These are phyloP conservation scores for Trichophyton benhamiae DNA, from an alignment of 2,329 filamentous ascomycete genomes.

Conservation along the genomic window DNA sequence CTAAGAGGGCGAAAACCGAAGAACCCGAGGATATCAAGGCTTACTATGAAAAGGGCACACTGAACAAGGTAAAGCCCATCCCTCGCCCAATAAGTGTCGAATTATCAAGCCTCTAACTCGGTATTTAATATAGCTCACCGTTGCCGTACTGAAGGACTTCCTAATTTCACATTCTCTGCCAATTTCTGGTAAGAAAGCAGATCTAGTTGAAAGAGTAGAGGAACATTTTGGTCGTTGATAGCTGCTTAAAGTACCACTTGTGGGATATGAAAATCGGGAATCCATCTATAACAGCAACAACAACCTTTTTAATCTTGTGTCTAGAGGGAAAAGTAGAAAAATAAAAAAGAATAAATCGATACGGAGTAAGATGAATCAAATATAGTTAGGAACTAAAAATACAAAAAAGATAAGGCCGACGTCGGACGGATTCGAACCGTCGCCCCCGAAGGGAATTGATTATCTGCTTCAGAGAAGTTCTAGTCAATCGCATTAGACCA, in stretches of 20 bases:
- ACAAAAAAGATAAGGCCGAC: neutral
- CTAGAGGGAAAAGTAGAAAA: too few relatives aligned
- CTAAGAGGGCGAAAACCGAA: constrained; percentile 38
- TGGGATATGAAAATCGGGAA: too few relatives aligned
- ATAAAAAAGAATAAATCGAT: neutral
- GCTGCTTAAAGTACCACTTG: too few relatives aligned
- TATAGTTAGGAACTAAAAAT: neutral
- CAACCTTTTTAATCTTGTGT: neutral
- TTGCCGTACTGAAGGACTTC: constrained; percentile 37
- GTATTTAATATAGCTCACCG: constrained; percentile 28
- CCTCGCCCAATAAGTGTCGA: neutral
- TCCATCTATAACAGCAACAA: neutral
- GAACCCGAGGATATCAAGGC: constrained; percentile 30
- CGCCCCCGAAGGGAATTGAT: constrained; percentile 5
- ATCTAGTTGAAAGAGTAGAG: constrained; percentile 40
- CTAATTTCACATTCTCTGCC: constrained; percentile 32
- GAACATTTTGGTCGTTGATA: constrained; percentile 30
- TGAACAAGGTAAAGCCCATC: constrained; percentile 27
- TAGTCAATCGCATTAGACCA: constrained; percentile 8
- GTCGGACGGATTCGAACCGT: constrained; percentile 5
- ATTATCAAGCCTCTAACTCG: neutral
- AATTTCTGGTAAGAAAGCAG: constrained; percentile 37
- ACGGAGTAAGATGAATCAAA: neutral
- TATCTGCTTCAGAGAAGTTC: constrained; percentile 1
- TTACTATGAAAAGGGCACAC: constrained; percentile 31